These are phyloP conservation scores for Metschnikowia sp. DNA, from an alignment of 805 yeast species.

Conservation along the genomic window DNA sequence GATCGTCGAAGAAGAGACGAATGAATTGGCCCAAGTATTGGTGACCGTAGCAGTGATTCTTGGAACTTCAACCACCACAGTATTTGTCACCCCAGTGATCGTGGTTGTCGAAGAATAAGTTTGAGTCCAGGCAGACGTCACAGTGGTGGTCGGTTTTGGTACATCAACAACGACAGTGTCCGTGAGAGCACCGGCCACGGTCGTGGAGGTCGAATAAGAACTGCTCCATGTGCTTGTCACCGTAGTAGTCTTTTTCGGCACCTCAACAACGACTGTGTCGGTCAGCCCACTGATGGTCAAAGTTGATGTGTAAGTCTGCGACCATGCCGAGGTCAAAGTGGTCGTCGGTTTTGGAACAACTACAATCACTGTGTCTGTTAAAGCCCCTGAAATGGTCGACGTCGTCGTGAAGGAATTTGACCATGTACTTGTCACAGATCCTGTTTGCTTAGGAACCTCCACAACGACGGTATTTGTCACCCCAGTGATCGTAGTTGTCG, in stretches of 20 bases:
- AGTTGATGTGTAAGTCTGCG: background rate
- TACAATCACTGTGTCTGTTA: conserved; percentile 2
- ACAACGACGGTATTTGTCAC: conserved; percentile 10
- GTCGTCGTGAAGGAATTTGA: background rate
- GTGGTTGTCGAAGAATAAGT: background rate
- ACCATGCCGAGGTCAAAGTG: background rate
- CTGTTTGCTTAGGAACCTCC: conserved; percentile 9
- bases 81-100: background rate
- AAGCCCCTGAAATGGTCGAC: background rate
- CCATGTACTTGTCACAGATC: conserved; percentile 11
- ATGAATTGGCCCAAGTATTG: conserved; percentile 9
- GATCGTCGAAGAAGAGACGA: conserved; percentile 6
- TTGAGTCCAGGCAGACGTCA: conserved; percentile 8
- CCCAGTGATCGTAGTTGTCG: conserved; percentile 7
- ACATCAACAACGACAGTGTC: conserved; percentile 9
- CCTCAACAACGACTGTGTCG: conserved; percentile 15
- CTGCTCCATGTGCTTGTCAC: conserved; percentile 14
- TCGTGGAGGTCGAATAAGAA: conserved; percentile 14
- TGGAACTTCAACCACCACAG: background rate
- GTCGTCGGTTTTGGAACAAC: conserved; percentile 8
- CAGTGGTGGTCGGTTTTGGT: conserved; percentile 9
- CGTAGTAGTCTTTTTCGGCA: conserved; percentile 16
- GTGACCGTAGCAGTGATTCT: conserved; percentile 12
- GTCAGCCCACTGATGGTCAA: background rate
- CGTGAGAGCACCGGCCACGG: background rate